A percentile compares a stretch with the other conserved stretches of the same genome.
phyloP scores from a whole-genome alignment of 2,329 filamentous ascomycete genomes.

The Colletotrichum sublineola region DNA sequence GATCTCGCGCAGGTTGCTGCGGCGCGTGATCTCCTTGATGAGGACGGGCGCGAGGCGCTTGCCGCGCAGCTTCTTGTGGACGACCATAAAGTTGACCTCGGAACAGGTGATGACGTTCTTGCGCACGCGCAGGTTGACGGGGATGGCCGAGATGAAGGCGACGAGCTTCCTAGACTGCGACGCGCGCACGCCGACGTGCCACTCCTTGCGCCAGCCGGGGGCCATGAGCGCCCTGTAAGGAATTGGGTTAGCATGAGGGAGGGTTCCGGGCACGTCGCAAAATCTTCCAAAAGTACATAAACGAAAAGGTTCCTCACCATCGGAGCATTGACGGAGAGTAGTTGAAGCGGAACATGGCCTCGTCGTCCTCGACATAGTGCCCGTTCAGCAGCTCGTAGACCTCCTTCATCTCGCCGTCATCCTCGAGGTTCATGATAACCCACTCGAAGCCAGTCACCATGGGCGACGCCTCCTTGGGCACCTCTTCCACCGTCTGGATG shows the following conservation, averaged over 20 bases:
- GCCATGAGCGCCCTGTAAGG: conserved; percentile 85
- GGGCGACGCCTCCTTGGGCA: conserved; percentile 81
- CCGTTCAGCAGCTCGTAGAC: conserved; percentile 91
- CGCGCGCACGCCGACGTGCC: conserved; percentile 94
- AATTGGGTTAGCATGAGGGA: conserved; percentile 18
- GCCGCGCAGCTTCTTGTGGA: conserved; percentile 96
- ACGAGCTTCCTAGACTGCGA: conserved; percentile 87
- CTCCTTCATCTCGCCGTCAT: conserved; percentile 85
- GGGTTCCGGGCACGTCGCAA: neutral
- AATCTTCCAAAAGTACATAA: neutral
- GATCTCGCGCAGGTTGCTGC: conserved; percentile 87
- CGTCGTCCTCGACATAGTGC: conserved; percentile 97
- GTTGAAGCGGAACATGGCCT: conserved; percentile 97
- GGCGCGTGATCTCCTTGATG: conserved; percentile 96
- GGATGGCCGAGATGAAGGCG: conserved; percentile 95
- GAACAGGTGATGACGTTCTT: conserved; percentile 81
- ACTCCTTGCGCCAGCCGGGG: conserved; percentile 92
- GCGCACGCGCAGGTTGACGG: conserved; percentile 84
- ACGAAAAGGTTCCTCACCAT: conserved; percentile 71
- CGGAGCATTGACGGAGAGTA: conserved; percentile 91
- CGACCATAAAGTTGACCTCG: conserved; percentile 98
- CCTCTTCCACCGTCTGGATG: conserved; percentile 80
- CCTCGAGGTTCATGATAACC: conserved; percentile 88
- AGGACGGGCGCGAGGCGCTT: conserved; percentile 94
- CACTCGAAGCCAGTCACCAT: conserved; percentile 91